A percentile compares a stretch with the other conserved stretches of the same genome.
These are phyloP conservation scores for Colletotrichum sojae DNA, from an alignment of 2,329 filamentous ascomycete species.

Conservation along the genomic window DNA sequence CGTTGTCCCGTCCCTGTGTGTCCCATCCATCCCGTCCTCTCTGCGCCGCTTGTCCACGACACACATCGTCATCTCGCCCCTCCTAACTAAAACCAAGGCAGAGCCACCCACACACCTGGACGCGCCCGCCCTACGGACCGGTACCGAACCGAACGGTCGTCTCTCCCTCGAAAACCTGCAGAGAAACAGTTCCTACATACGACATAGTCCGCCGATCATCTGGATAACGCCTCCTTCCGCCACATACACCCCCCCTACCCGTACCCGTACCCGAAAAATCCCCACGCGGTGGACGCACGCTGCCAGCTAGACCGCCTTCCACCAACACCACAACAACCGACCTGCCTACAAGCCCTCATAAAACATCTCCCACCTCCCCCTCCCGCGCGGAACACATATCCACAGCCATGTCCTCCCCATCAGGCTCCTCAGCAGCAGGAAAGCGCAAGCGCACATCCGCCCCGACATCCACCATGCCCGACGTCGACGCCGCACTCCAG, in stretches of 20 bases:
- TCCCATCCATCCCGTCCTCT: constrained; percentile 12
- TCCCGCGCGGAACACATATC: constrained; percentile 2
- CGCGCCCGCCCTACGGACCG: too few species aligned
- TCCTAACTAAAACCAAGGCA: constrained; percentile 39
- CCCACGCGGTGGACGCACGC: too few species aligned
- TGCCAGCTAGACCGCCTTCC: not conserved
- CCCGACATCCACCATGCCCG: constrained; percentile 59
- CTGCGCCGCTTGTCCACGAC: constrained; percentile 9
- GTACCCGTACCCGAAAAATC: too few species aligned
- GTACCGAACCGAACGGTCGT: too few species aligned
- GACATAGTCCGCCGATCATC: constrained; percentile 37
- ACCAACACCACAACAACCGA: not conserved
- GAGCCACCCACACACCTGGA: constrained; percentile 34
- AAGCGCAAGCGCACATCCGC: constrained; percentile 87
- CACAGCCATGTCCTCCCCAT: constrained; percentile 72
- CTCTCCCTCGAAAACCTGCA: not conserved
- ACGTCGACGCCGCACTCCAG: constrained; percentile 68
- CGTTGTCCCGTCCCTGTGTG: not conserved
- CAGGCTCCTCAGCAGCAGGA: constrained; percentile 65
- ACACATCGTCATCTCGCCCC: constrained; percentile 36
- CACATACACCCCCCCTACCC: constrained; percentile 3
- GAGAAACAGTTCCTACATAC: constrained; percentile 23
- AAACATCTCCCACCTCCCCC: not conserved
- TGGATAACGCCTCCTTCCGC: constrained; percentile 23
- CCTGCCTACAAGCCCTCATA: constrained; percentile 5